These are phyloP conservation scores for Gonapodya prolifera DNA, from an alignment of 192 early-diverging fungal species.

Conservation along the genomic window DNA sequence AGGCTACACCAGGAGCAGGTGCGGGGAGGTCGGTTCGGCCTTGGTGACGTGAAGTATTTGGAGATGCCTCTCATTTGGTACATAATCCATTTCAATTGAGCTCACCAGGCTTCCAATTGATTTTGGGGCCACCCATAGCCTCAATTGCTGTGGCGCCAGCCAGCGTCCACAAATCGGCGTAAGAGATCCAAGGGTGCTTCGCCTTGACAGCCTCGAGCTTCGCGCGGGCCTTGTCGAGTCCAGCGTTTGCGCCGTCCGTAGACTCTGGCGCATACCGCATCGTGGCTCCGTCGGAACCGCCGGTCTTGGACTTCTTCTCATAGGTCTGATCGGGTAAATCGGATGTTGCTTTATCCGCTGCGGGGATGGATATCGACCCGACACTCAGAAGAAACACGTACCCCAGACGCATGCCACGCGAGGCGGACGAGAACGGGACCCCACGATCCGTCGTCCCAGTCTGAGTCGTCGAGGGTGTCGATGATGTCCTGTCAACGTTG, in stretches of 20 bases:
- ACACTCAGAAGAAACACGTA: background rate
- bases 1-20: constrained; percentile 21
- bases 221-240: constrained; percentile 8
- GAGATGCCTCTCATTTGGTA: constrained; percentile 10
- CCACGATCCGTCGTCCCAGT: constrained; percentile 43
- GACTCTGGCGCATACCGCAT: constrained; percentile 47
- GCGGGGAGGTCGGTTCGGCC: constrained; percentile 34
- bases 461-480: constrained; percentile 21
- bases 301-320: constrained; percentile 33
- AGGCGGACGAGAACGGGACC: constrained; percentile 51
- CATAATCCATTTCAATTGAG: background rate
- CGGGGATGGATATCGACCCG: background rate
- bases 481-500: constrained; percentile 29
- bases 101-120: constrained; percentile 45
- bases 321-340: constrained; percentile 27
- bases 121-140: constrained; percentile 52
- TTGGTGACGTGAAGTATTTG: constrained; percentile 5
- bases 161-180: constrained; percentile 67
- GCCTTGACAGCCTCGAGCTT: constrained; percentile 52
- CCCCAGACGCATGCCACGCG: constrained; percentile 53
- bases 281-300: constrained; percentile 57
- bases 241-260: constrained; percentile 54
- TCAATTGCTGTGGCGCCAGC: constrained; percentile 58
- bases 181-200: constrained; percentile 44
- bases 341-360: background rate